A percentile compares a stretch with the other conserved stretches of the same genome.
Conservation (phyloP, 352 stramenopile genomes). For the Lagenidium giganteum region DNA sequence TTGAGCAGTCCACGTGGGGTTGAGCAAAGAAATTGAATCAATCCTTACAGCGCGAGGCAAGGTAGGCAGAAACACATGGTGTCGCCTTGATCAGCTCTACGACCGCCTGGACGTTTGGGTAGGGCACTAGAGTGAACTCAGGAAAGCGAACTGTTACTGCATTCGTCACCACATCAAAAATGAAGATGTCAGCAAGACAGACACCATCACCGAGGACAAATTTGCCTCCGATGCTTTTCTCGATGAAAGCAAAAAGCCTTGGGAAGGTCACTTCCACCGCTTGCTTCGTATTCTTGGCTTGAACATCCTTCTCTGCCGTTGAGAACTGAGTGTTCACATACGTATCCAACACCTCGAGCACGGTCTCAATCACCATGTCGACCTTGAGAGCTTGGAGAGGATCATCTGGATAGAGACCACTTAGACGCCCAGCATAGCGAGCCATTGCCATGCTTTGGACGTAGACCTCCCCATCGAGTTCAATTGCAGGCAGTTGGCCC, state of each 20-base stretch:
- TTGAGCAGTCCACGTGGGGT: too few species aligned
- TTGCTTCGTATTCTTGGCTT: constrained; percentile 31
- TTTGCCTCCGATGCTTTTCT: constrained; percentile 20
- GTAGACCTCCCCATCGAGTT: constrained; percentile 34
- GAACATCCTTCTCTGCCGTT: constrained; percentile 23
- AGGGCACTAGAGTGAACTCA: constrained; percentile 18
- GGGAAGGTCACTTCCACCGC: constrained; percentile 24
- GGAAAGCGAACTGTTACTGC: constrained; percentile 14
- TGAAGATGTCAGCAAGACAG: constrained; percentile 30
- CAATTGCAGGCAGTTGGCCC: constrained; percentile 34
- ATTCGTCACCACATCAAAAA: constrained; percentile 42
- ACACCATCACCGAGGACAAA: constrained; percentile 33
- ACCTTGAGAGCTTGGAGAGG: constrained; percentile 36
- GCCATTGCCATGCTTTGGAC: constrained; percentile 50
- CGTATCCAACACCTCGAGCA: constrained; percentile 23
- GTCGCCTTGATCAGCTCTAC: constrained; percentile 25
- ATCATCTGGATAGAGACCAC: constrained; percentile 51
- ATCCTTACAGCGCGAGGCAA: too few species aligned
- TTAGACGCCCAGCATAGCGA: constrained; percentile 43
- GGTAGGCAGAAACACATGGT: constrained; percentile 24
- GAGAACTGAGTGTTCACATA: constrained; percentile 25
- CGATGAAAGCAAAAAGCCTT: constrained; percentile 22
- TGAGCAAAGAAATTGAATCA: too few species aligned
- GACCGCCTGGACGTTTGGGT: constrained; percentile 31
- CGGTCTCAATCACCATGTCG: constrained; percentile 39